Base-by-base conservation (phyloP, 805 yeast species). In the Candida krabiensis region DNA sequence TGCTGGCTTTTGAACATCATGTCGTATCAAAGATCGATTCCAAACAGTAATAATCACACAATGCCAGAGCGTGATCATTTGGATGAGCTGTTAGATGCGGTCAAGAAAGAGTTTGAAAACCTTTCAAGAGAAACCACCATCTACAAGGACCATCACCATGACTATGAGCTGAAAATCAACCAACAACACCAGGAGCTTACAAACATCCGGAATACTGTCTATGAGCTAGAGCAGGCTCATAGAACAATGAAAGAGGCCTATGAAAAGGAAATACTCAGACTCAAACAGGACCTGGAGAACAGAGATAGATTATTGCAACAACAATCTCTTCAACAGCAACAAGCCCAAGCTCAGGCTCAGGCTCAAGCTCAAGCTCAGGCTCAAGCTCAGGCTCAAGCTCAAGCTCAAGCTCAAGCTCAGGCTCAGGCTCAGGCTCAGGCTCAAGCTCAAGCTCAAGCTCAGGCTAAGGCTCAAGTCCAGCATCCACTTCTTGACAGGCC, bases 111-210 rank as follows among this genome's bases (percentile, higher is more conserved):
- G 70, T 90, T 90, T 52, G 91, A 87, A 53, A 77, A 77, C 48
- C 84, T 90, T 35, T 75, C 86, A 46, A 80, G 79, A 56, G 97
- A 91, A 64, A 96, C 96, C 12, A 77, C 89, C 35, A 76, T 79
- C 47, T 86, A 81, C 65, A 79, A 91, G 55, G 79, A 86, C 62
- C 96, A 89, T 62, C 91, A 89, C 68, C 95, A 89, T 61, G 96
- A 90, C 60, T 86, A 80, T 53, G 98, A 91, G 64, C 70, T 83
- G 52, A 90, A 90, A 61, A 82, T 88, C 60, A 83, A 78, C 58
- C 97, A 90, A 66, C 97, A 91, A 65, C 82, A 88, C 40, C 85
- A 83, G 37, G 99, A 93, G 64, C 81, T 91, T 77, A 90, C 89
- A 59, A 95, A 86, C 61, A 89, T 91, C 41, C 79, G 96, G 56